Base-by-base conservation (phyloP, 2,329 filamentous ascomycete genomes). In the Fusarium tjaetaba region DNA sequence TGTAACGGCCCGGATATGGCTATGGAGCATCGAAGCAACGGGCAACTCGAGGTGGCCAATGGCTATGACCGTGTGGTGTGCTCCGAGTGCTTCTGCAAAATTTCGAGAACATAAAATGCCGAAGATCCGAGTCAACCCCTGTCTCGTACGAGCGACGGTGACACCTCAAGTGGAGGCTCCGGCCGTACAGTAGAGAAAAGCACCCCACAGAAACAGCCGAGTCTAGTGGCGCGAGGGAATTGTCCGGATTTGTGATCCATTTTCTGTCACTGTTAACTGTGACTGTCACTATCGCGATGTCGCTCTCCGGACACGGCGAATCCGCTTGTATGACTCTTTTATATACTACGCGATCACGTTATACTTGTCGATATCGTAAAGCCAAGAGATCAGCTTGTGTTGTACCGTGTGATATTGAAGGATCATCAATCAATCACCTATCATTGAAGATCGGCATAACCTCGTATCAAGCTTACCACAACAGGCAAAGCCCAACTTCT, bases 31-130 rank as follows among this genome's bases (percentile, higher is more conserved):
- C n/a, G 18, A 34, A 68, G 68, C 46, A 56, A 53, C 49, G 60
- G 43, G 43, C 36, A 55, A 26, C 22, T 18, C 18, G 16, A 52
- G 30, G 51, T 48, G 63, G 62, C 68, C 68, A 76, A 74, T 67
- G 60, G 58, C 73, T 65, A 48, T 62, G 65, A 39, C 51, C 34
- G 51, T 42, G 52, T 70, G 46, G 57, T 32, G 52, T 49, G 38
- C 15, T 36, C 45, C 39, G 14, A 42, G 55, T 64, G 48, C 55
- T 63, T 61, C 59, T 45, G 58, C 65, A 74, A 68, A 72, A 49
- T 74, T 78, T 77, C 76, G 67, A 76, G 72, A 78, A 32, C 61
- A 68, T 76, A 46, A 52, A 26, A 56, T 61, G 74, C 75, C 75
- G 75, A 75, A 56, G 65, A 70, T 36, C 74, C 75, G 75, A 72